Percentiles rank a stretch among this genome's conserved stretches.
Conservation (phyloP, 768 basidiomycete genomes). For the Tulasnella sp. region DNA sequence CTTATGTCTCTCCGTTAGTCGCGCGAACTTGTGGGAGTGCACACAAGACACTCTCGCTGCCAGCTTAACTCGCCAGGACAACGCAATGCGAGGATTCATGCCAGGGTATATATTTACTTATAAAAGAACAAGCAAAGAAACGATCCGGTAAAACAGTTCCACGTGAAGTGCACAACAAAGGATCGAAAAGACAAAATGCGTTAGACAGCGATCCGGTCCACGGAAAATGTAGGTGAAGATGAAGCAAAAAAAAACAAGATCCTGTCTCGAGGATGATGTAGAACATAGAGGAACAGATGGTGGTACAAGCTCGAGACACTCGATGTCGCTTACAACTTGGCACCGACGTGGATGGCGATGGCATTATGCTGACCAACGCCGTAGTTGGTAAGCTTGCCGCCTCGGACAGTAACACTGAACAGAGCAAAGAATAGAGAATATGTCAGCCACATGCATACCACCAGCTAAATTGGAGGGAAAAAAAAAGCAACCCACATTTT, state of each 20-base stretch:
- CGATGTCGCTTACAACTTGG: background rate
- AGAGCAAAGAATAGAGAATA: background rate
- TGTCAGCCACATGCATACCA: background rate
- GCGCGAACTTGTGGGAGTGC: too few relatives aligned
- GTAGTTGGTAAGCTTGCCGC: constrained; percentile 34
- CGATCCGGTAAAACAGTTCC: too few relatives aligned
- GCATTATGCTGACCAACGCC: constrained; percentile 42
- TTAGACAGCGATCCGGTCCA: too few relatives aligned
- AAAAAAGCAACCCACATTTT: constrained; percentile 26
- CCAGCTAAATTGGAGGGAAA: too few relatives aligned
- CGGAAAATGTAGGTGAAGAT: background rate
- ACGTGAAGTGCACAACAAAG: background rate
- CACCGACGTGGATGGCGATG: constrained; percentile 19
- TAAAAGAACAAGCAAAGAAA: background rate
- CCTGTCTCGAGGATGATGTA: background rate
- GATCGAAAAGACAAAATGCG: background rate
- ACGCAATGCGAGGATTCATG: too few relatives aligned
- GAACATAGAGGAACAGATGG: background rate
- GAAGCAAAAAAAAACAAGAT: too few relatives aligned
- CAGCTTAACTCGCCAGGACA: too few relatives aligned
- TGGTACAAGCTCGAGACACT: background rate
- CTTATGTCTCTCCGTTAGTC: background rate
- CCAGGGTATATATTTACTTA: background rate
- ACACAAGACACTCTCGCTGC: too few relatives aligned
- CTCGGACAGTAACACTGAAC: constrained; percentile 36